Evolutionary conservation across 1,284 basidiomycete genomes (phyloP).

Genomic region (Thelephora terrestris): DNA sequence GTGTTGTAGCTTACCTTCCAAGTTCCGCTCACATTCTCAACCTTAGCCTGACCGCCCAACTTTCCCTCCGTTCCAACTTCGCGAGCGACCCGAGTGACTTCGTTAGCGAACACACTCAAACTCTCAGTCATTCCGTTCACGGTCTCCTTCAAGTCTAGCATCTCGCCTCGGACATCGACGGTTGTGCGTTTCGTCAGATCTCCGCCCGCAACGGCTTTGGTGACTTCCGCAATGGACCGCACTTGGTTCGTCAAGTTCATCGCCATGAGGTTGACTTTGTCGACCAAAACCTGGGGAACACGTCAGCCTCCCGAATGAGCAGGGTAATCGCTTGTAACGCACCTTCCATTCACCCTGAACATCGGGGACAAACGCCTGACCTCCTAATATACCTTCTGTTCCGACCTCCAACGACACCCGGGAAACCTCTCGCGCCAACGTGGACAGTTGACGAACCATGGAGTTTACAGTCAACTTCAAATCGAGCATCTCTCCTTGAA

Average conservation of each 20-base stretch:
- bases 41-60: constrained; percentile 79
- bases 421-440: constrained; percentile 78
- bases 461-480: constrained; percentile 87
- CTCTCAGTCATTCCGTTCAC: constrained; percentile 91
- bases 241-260: constrained; percentile 92
- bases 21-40: constrained; percentile 90
- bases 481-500: constrained; percentile 95
- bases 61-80: constrained; percentile 91
- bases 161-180: constrained; percentile 86
- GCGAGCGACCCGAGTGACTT: constrained; percentile 79
- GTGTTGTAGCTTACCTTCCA: constrained; percentile 65
- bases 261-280: constrained; percentile 84
- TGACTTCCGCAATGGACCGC: constrained; percentile 78
- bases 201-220: constrained; percentile 83
- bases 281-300: constrained; percentile 47
- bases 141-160: constrained; percentile 77
- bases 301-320: background rate
- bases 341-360: constrained; percentile 92
- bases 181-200: constrained; percentile 87
- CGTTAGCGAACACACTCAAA: constrained; percentile 80
- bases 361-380: constrained; percentile 82
- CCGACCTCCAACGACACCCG: constrained; percentile 88
- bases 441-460: constrained; percentile 83
- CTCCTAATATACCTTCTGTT: constrained; percentile 92
- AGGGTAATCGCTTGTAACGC: constrained; percentile 10